phyloP scores from a whole-genome alignment of 805 yeast genomes.

The Candida sakaeoensis region DNA sequence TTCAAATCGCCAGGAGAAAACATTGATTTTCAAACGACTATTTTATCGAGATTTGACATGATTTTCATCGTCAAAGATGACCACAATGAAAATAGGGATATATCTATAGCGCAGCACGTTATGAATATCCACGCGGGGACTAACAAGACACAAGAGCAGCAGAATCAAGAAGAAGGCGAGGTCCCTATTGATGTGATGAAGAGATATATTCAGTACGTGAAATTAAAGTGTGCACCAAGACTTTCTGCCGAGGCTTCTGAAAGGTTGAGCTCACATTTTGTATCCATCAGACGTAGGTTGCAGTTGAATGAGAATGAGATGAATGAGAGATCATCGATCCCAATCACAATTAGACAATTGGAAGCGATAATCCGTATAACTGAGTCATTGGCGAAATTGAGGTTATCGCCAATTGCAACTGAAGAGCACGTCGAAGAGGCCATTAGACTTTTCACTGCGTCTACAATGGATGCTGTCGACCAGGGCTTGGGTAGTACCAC shows the following conservation, averaged over 20 bases:
- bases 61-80: constrained; percentile 95
- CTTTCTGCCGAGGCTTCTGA: constrained; percentile 86
- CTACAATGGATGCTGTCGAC: constrained; percentile 93
- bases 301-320: constrained; percentile 76
- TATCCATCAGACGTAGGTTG: constrained; percentile 79
- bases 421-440: constrained; percentile 95
- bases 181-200: constrained; percentile 89
- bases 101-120: constrained; percentile 89
- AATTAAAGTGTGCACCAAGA: constrained; percentile 89
- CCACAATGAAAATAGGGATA: constrained; percentile 81
- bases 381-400: constrained; percentile 87
- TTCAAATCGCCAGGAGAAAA: constrained; percentile 96
- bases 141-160: constrained; percentile 36
- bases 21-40: constrained; percentile 95
- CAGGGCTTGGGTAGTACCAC: constrained; percentile 50
- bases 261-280: constrained; percentile 86
- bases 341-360: constrained; percentile 94
- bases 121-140: constrained; percentile 91
- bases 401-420: constrained; percentile 76
- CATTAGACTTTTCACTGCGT: constrained; percentile 87
- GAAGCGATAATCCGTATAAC: constrained; percentile 97
- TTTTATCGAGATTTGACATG: constrained; percentile 97
- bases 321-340: constrained; percentile 89
- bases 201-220: constrained; percentile 86
- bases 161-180: constrained; percentile 63